Base-by-base conservation (phyloP, 495 filamentous ascomycete species). In the Choiromyces venosus region DNA sequence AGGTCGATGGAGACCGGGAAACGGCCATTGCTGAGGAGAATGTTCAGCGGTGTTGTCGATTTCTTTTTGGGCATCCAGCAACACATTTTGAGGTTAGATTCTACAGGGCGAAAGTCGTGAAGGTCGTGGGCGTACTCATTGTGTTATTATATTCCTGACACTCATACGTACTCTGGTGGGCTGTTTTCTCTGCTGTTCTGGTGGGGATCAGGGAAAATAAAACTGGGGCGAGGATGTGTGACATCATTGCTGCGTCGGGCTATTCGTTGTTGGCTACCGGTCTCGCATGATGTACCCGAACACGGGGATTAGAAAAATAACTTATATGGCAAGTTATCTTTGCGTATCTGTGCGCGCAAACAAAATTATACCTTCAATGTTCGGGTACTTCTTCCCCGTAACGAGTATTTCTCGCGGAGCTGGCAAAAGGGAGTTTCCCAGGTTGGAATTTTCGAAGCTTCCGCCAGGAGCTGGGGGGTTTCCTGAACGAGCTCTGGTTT, bases 11-110 rank as follows among this genome's bases (percentile, higher is more conserved):
- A 73, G n/a, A 82, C 80, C 21, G 81, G 81, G 76, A 82, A 82
- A 42, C 81, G 81, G 65, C 81, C 82, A 33, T 82, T 82, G 10
- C 77, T 82, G n/a, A 82, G 82, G 65, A 82, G 82, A 39, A 82
- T 74, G 37, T 78, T 82, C 38, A 82, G 81, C 2, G 73, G 67
- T 1, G 37, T 25, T 0, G 67, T 40, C 1, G n/a, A 10, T 65
- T 64, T 25, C 33, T 36, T 21, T 29, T 37, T 33, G 21, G 36
- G 9, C 18, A 21, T 35, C 10, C 25, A 56, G n/a, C 2, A 56
- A n/a, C n/a, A 12, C 46, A 29, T 56, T 8, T 21, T n/a, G n/a
- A 56, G n/a, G 12, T 56, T 9, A 2, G 46, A 56, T 29, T 25
- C 10, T 56, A 10, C 10, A 56, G 46, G n/a, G 46, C 25, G 46